Evolutionary conservation across 805 yeast genomes (phyloP), one percentile per base, ranked within the genome.

Genomic region (Maudiozyma barnettii): DNA sequence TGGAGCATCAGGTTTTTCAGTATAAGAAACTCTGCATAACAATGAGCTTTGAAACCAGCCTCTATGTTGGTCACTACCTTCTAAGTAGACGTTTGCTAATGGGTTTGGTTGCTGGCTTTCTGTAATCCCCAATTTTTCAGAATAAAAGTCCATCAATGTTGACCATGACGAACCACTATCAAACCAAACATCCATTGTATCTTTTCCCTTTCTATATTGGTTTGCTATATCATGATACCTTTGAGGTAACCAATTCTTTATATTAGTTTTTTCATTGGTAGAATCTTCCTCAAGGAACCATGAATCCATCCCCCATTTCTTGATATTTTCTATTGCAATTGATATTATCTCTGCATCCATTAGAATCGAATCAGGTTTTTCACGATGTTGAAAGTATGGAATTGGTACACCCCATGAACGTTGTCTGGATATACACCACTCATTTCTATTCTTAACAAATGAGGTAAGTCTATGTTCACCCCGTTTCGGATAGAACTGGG

Each of bases 161-260:
- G 67, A 69, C 98, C 99, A 93, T 31, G 93, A 82, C 0, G 95
- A 78, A 0, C 99, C 99, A 37, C 95, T 84, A 64, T 93, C 99
- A 68, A 93, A 91, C 99, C 99, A 93, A 18, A 93, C 99, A 66
- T 93, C 99, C 89, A 93, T 84, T 0, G 99, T 93, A 56, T 93
- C 99, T 40, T 72, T 76, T 1, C 96, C 91, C 57, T 86, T 83
- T 21, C 59, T 58, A 52, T 73, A 84, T 2, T 69, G 55, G 2
- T 56, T 47, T 0, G 79, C 82, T 26, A 68, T 57, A 16, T 56
- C 63, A 22, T 70, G 64, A 46, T 70, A 68, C 2, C 65, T 55
- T 2, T 69, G 71, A 0, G 96, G 96, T 14, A 93, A 63, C 97
- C 97, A 93, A 51, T 57, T 55, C 31, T 49, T 46, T 53, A 60